Base-by-base conservation (phyloP, 1,139 yeast species). In the Blastobotrys petasosporus region DNA sequence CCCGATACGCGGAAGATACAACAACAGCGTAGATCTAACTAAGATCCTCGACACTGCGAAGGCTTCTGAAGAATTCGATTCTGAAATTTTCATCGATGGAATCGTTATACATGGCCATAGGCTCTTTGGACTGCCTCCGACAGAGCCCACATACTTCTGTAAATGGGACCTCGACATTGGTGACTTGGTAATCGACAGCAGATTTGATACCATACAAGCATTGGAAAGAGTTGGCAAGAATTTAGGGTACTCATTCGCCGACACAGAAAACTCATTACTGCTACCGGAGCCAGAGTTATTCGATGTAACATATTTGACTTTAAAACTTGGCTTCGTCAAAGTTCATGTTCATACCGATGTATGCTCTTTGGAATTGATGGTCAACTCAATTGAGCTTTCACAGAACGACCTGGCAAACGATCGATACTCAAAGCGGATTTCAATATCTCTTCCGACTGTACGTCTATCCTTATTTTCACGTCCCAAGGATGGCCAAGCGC, bases 61-160 rank as follows among this genome's bases (percentile, higher is more conserved):
- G 13, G 16, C 13, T 20, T 38, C 32, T 25, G 32, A 32, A 10
- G 35, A 39, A 12, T 36, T 38, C 28, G 54, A 57, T 2, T 71
- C 77, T 2, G 77, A 78, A 32, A 55, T 85, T 11, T 63, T 68
- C 10, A 73, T 85, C 41, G 85, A 81, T 56, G 87, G 88, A 0
- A 60, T 88, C 20, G 60, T 74, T 4, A 73, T 85, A 12, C 95
- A 85, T 63, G 92, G 95, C 1, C 95, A 90, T 61, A 74, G 97
- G 59, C 79, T 88, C 80, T 87, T 88, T 70, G 97, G 98, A 0
- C 63, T 87, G 1, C 96, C 96, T 0, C 97, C 97, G 0, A 71
- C 74, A 2, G 95, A 86, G 60, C 85, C 92, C 1, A 86, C 97
- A 0, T 92, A 86, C 60, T 80, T 77, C 54, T 88, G 96, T 60